Evolutionary conservation across 2,329 filamentous ascomycete species (phyloP).

Genomic region (Magnaporthales sp.): DNA sequence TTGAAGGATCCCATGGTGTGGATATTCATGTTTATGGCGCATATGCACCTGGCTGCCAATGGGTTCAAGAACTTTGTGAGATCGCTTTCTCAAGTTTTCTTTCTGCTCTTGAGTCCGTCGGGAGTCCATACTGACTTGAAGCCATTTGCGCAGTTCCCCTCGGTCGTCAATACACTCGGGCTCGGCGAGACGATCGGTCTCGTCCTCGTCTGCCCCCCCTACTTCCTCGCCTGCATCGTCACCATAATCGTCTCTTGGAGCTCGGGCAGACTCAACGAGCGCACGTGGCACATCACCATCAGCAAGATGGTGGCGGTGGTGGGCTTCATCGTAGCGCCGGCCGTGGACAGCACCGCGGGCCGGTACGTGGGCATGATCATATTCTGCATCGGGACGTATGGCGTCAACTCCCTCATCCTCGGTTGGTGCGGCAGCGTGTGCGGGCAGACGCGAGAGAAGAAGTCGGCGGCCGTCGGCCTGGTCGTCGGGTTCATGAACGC

Average conservation of each 20-base stretch:
- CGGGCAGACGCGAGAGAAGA: neutral
- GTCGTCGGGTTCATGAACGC: neutral
- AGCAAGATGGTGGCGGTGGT: slow-evolving; percentile 29
- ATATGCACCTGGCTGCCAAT: slow-evolving; percentile 12
- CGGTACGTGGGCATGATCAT: slow-evolving; percentile 11
- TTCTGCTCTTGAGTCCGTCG: neutral
- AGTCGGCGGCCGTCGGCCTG: neutral
- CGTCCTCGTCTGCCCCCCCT: slow-evolving; percentile 37
- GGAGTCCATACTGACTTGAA: slow-evolving; percentile 15
- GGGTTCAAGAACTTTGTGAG: slow-evolving; percentile 15
- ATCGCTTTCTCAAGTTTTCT: neutral
- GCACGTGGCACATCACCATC: slow-evolving; percentile 36
- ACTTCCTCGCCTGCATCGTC: slow-evolving; percentile 28
- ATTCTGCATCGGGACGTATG: neutral
- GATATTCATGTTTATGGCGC: slow-evolving; percentile 14
- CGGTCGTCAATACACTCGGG: slow-evolving; percentile 30
- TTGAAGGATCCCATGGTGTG: slow-evolving; percentile 16
- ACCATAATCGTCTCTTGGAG: slow-evolving; percentile 26
- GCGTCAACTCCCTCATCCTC: neutral
- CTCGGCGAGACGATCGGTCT: slow-evolving; percentile 35
- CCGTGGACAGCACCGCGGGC: neutral
- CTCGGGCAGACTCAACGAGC: slow-evolving; percentile 36
- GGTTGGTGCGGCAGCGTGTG: neutral
- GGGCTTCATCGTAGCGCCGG: slow-evolving; percentile 24
- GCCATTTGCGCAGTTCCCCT: slow-evolving; percentile 8